Percentiles rank a stretch among this genome's conserved stretches.
Conservation (phyloP, 495 filamentous ascomycete genomes). For the Trichoderma virens region DNA sequence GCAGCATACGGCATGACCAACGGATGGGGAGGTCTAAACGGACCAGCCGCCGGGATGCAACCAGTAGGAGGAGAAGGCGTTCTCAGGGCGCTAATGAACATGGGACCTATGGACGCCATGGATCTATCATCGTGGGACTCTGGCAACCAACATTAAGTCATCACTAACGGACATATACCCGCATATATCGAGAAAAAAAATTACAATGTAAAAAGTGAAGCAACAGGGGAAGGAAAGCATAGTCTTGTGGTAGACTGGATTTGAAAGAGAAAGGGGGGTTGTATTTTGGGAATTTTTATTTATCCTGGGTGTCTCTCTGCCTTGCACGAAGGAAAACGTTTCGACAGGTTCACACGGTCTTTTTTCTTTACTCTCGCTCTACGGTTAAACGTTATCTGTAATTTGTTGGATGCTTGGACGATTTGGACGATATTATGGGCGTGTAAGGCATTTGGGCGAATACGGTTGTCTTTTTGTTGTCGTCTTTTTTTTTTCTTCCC, state of each 20-base stretch:
- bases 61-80: conserved; percentile 40
- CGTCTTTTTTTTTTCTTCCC: not conserved
- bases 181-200: too few species aligned
- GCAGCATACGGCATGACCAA: conserved; percentile 17
- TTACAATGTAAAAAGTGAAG: not conserved
- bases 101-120: conserved; percentile 37
- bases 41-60: conserved; percentile 35
- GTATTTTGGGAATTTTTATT: not conserved
- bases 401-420: conserved; percentile 4
- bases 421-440: not conserved
- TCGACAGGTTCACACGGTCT: not conserved
- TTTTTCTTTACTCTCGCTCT: not conserved
- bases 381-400: not conserved
- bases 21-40: conserved; percentile 29
- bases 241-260: not conserved
- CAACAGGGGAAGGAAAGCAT: not conserved
- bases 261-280: not conserved
- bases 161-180: not conserved
- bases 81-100: conserved; percentile 40
- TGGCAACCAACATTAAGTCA: not conserved
- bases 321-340: not conserved
- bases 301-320: not conserved
- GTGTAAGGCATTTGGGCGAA: not conserved
- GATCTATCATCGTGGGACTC: conserved; percentile 26
- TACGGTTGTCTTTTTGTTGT: not conserved